phyloP scores from a whole-genome alignment of 495 filamentous ascomycete genomes.

The Lineolata rhizophorae region DNA sequence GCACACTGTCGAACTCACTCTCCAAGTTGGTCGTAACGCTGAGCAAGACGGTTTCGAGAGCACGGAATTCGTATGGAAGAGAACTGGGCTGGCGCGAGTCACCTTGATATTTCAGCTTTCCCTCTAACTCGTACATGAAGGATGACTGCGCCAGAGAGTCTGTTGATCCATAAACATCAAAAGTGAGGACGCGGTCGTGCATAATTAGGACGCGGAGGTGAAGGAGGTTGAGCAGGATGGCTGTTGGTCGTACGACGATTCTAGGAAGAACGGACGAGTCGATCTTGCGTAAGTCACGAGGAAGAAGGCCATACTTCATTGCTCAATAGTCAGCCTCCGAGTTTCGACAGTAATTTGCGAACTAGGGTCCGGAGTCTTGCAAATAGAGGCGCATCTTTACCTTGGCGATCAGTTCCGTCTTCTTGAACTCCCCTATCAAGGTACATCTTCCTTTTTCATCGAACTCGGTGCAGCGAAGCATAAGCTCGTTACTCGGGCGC shows the following conservation, averaged over 20 bases:
- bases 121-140: constrained; percentile 81
- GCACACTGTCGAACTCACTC: constrained; percentile 76
- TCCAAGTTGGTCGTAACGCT: constrained; percentile 74
- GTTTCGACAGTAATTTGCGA: not conserved
- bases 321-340: not conserved
- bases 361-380: not conserved
- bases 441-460: constrained; percentile 85
- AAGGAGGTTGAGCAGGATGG: constrained; percentile 84
- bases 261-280: constrained; percentile 95
- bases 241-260: constrained; percentile 81
- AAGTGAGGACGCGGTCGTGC: constrained; percentile 76
- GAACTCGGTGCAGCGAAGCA: constrained; percentile 82
- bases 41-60: constrained; percentile 61
- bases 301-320: constrained; percentile 89
- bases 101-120: constrained; percentile 31
- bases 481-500: too few relatives aligned
- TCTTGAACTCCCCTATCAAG: constrained; percentile 90
- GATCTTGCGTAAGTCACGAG: constrained; percentile 91
- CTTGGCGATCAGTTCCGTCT: constrained; percentile 88
- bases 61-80: constrained; percentile 47
- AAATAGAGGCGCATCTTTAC: constrained; percentile 31
- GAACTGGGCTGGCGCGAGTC: constrained; percentile 24
- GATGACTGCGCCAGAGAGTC: constrained; percentile 87
- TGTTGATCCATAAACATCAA: constrained; percentile 87
- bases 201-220: constrained; percentile 91